Evolutionary conservation across 352 stramenopile species (phyloP), one percentile per base, ranked within the genome.

Genomic region (Globisporangium okanoganense): DNA sequence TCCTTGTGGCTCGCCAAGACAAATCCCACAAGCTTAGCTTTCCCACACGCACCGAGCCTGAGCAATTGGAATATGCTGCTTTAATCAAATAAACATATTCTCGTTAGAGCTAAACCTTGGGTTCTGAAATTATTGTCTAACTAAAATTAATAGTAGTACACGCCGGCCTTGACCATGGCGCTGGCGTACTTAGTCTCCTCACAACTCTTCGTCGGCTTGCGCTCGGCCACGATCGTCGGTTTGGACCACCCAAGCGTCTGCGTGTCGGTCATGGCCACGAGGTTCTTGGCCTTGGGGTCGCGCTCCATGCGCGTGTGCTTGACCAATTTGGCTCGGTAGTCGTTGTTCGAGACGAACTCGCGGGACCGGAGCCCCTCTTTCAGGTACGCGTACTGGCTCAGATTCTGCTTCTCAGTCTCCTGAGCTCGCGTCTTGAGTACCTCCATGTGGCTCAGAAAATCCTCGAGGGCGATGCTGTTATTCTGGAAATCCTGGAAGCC

Each of bases 151-250:
- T 87, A 87, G 66, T 90, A 90, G 66, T 87, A 87, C 43, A 88
- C 76, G 38, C 78, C 80, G 2, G 78, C 80, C 59, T 90, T 90
- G 62, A 88, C 74, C 78, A 88, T 90, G 52, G 78, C 80, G 68
- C 76, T 85, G 27, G 80, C 78, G 64, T 76, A 87, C 25, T 71
- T 67, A 8, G 80, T 90, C 55, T 90, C 80, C 29, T 88, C 80
- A 59, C 80, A 90, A 66, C 78, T 90, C 50, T 82, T 82, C 20
- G 58, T 90, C 14, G 78, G 76, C 25, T 72, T 68, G 20, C 78
- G 76, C 65, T 74, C 69, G 18, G 66, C 73, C 55, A 65, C 44
- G 18, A 74, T 82, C 29, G 76, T 85, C 18, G 76, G 76, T 49
- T 71, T 60, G 16, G 70, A 67, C 80, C 80, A 90, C 12, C 78